These are phyloP conservation scores for Corymbia citriodora DNA, from an alignment of 441 rosid genomes.

Conservation along the genomic window DNA sequence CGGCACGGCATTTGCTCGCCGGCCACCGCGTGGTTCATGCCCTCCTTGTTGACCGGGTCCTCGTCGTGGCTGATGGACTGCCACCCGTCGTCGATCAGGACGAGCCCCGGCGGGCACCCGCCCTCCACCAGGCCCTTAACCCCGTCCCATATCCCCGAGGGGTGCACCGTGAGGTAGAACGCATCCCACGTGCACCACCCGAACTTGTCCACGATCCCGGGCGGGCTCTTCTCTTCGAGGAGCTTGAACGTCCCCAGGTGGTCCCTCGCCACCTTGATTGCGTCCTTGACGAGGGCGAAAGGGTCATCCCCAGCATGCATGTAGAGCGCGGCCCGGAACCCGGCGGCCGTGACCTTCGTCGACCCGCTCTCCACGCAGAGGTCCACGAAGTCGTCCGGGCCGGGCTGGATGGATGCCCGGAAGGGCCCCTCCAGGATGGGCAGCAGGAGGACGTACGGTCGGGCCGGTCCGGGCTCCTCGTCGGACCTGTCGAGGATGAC, in stretches of 20 bases:
- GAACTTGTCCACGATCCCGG: slow-evolving; percentile 79
- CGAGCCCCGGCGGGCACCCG: slow-evolving; percentile 90
- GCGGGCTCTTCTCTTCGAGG: slow-evolving; percentile 71
- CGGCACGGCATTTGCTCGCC: slow-evolving; percentile 98
- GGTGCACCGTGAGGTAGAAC: no score
- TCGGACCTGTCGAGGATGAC: slow-evolving; percentile 48
- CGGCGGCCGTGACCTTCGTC: slow-evolving; percentile 37
- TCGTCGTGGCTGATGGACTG: slow-evolving; percentile 70
- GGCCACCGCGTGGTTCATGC: slow-evolving; percentile 60
- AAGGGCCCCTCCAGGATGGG: slow-evolving; percentile 74
- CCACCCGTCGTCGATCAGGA: slow-evolving; percentile 94
- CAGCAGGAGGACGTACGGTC: slow-evolving; percentile 68
- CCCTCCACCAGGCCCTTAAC: slow-evolving; percentile 68
- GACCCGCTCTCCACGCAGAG: slow-evolving; percentile 84
- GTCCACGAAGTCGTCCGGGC: slow-evolving; percentile 56
- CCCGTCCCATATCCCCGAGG: slow-evolving; percentile 71
- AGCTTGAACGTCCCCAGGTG: slow-evolving; percentile 72
- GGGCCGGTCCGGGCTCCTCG: slow-evolving; percentile 8
- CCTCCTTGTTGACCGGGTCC: slow-evolving; percentile 67
- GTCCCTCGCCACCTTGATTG: slow-evolving; percentile 50
- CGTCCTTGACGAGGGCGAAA: slow-evolving; percentile 57
- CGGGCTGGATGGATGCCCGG: slow-evolving; percentile 60
- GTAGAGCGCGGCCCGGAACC: slow-evolving; percentile 46
- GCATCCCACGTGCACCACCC: slow-evolving; percentile 99
- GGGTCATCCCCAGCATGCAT: slow-evolving; percentile 70